phyloP scores from a whole-genome alignment of 2,329 filamentous ascomycete genomes.

The Pseudogymnoascus sp. region DNA sequence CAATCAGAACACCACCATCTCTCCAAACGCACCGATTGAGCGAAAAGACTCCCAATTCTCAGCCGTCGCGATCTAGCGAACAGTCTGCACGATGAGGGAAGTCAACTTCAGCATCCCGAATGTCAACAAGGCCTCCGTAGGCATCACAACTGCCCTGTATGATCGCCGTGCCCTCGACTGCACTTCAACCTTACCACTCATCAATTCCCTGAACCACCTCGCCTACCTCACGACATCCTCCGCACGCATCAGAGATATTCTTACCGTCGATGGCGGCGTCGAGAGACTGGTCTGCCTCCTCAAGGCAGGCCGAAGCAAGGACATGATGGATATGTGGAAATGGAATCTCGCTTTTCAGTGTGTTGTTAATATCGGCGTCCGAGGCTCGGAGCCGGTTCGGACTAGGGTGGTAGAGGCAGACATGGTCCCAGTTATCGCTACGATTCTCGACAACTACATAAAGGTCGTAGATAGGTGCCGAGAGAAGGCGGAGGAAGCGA shows the following conservation, averaged over 20 bases:
- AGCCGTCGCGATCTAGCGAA: conserved; percentile 9
- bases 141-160: conserved; percentile 96
- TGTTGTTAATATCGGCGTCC: conserved; percentile 95
- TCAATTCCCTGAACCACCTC: conserved; percentile 98
- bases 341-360: conserved; percentile 99
- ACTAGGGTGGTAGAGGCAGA: conserved; percentile 96
- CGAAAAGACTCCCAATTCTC: conserved; percentile 8
- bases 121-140: conserved; percentile 98
- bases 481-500: conserved; percentile 76
- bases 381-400: conserved; percentile 87
- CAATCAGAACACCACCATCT: neutral
- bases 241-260: conserved; percentile 91
- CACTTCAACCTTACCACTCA: conserved; percentile 92
- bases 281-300: conserved; percentile 94
- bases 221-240: conserved; percentile 98
- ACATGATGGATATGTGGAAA: conserved; percentile 99
- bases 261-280: conserved; percentile 97
- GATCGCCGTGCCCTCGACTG: conserved; percentile 96
- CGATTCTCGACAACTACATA: conserved; percentile 97
- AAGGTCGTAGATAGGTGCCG: conserved; percentile 89
- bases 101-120: conserved; percentile 99
- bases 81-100: conserved; percentile 75
- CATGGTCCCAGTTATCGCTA: conserved; percentile 98
- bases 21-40: conserved; percentile 5
- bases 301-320: conserved; percentile 92